Conservation (phyloP, 306 rosid genomes). For the Styphnolobium japonicum region DNA sequence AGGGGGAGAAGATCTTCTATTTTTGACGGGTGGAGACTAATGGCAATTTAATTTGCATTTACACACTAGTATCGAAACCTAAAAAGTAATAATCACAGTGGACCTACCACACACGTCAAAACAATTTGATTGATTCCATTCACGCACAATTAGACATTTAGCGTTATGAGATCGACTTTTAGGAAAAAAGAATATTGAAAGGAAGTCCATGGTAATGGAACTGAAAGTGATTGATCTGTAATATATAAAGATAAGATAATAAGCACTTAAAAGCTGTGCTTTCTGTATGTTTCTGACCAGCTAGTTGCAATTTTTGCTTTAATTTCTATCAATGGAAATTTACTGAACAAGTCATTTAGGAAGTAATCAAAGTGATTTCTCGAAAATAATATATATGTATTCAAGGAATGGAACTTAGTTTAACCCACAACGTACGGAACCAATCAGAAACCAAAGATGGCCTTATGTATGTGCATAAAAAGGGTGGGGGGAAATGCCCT, state of each 20-base stretch:
- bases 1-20: neutral
- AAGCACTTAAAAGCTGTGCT: constrained; percentile 6
- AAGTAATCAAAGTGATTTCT: neutral
- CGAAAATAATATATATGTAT: neutral
- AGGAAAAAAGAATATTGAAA: constrained; percentile 3
- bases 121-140: constrained; percentile 32
- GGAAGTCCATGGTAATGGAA: neutral
- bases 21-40: neutral
- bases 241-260: neutral
- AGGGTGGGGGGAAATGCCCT: constrained; percentile 22
- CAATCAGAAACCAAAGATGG: neutral
- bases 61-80: neutral
- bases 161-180: neutral
- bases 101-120: constrained; percentile 33
- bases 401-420: constrained; percentile 28
- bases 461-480: constrained; percentile 25
- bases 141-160: constrained; percentile 5
- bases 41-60: constrained; percentile 26
- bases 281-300: neutral
- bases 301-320: neutral
- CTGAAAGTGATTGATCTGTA: neutral
- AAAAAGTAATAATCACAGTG: constrained; percentile 27
- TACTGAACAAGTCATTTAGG: neutral
- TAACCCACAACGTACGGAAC: constrained; percentile 11
- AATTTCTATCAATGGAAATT: constrained; percentile 2